Base-by-base conservation (phyloP, 1,284 basidiomycete genomes). In the Puccinia triticina region DNA sequence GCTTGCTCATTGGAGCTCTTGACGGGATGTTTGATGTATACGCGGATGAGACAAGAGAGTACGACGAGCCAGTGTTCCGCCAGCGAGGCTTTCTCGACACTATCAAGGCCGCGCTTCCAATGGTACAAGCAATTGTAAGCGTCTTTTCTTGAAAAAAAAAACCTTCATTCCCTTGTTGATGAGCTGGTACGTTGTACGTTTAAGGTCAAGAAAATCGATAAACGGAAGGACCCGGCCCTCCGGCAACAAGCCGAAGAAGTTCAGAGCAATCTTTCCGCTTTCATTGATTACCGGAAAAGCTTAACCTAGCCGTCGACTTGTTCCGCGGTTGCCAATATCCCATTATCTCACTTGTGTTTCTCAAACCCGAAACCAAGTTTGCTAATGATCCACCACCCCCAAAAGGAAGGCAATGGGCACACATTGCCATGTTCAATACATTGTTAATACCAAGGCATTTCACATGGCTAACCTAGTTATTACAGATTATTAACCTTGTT, bases 121-220 rank as follows among this genome's bases (percentile, higher is more conserved):
- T 14, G 23, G 16, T 81, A 18, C 69, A 81, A 59, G 29, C 48
- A 16, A 32, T 81, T 1, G 79, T 81, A n/a, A 43, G 79, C 66
- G 5, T 46, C 16, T 29, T n/a, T 64, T 26, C 53, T 50, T n/a
- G n/a, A n/a, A n/a, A n/a, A n/a, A 57, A 12, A 29, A 1, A 12
- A 43, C 32, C 21, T 43, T 32, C 26, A 5, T 26, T 29, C 37
- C 18, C 29, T 16, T 29, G 59, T 34, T 61, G 59, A 50, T 46
- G 14, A 23, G 23, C 34, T 26, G 26, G 7, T 43, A 26, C 40
- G 5, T 55, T 21, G n/a, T n/a, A 57, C 37, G 46, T 55, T 16
- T 59, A 34, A 50, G 79, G 79, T 74, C 32, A 81, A 81, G 57
- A 81, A 61, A 32, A 81, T 81, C n/a, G 79, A 81, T 37, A 81